These are phyloP conservation scores for Pseudogymnoascus pannorum DNA, from an alignment of 2,329 filamentous ascomycete species.

Conservation along the genomic window DNA sequence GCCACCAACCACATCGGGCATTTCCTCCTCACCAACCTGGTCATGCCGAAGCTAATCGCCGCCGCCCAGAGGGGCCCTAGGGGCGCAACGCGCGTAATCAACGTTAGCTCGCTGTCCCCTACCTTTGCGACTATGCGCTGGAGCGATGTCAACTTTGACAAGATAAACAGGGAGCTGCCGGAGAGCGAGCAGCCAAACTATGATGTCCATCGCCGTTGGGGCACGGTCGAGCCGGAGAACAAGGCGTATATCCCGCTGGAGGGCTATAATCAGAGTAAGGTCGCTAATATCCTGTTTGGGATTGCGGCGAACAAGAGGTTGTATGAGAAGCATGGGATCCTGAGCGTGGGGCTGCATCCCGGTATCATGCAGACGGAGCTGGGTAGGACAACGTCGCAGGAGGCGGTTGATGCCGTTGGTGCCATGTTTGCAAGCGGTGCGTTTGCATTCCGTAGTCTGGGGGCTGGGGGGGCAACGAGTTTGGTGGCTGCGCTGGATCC, in stretches of 20 bases:
- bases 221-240: constrained; percentile 20
- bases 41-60: constrained; percentile 15
- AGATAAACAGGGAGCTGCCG: constrained; percentile 29
- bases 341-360: constrained; percentile 10
- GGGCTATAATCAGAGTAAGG: constrained; percentile 31
- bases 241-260: constrained; percentile 28
- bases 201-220: constrained; percentile 20
- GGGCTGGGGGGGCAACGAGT: constrained; percentile 27
- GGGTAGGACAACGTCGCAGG: constrained; percentile 18
- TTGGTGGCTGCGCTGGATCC: constrained; percentile 35
- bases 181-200: constrained; percentile 28
- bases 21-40: constrained; percentile 18
- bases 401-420: constrained; percentile 26
- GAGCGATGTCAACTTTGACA: constrained; percentile 32
- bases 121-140: constrained; percentile 25
- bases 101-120: constrained; percentile 23
- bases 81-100: constrained; percentile 16
- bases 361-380: constrained; percentile 23
- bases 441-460: constrained; percentile 17
- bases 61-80: constrained; percentile 12
- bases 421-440: not conserved
- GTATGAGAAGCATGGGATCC: constrained; percentile 14
- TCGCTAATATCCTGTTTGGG: constrained; percentile 31
- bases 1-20: constrained; percentile 17
- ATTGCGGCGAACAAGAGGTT: constrained; percentile 24